A percentile compares a stretch with the other conserved stretches of the same genome.
Conservation (phyloP, 2,329 filamentous ascomycete genomes). For the Beauveria varroae region DNA sequence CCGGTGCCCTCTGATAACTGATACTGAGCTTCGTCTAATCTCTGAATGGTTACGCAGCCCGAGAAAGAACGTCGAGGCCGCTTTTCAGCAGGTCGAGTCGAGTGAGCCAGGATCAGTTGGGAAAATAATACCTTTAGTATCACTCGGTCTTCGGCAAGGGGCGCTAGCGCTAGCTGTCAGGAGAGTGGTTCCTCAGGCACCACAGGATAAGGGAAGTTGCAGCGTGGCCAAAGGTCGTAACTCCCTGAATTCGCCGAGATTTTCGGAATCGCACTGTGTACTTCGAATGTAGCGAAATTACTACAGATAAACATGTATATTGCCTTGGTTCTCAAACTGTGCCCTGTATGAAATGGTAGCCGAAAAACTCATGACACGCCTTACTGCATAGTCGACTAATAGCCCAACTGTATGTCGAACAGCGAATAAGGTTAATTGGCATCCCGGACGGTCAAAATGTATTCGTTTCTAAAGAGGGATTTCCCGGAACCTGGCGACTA, state of each 20-base stretch:
- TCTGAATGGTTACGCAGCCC: not conserved
- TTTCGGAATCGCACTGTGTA: conserved; percentile 12
- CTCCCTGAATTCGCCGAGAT: conserved; percentile 12
- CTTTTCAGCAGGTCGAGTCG: not conserved
- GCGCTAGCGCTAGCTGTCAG: not conserved
- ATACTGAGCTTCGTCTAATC: not conserved
- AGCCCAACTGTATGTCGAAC: not conserved
- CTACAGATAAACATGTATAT: not conserved
- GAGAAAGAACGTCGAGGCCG: not conserved
- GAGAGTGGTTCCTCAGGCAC: conserved; percentile 11
- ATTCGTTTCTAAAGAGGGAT: not conserved
- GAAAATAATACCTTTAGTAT: not conserved
- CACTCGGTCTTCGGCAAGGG: not conserved
- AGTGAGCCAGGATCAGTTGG: not conserved
- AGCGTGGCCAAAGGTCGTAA: conserved; percentile 4
- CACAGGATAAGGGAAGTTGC: not conserved
- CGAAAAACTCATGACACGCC: not conserved
- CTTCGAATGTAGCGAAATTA: not conserved
- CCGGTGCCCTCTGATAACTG: conserved; percentile 16
- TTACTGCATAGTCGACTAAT: not conserved
- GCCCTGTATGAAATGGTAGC: not conserved
- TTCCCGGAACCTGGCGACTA: conserved; percentile 2
- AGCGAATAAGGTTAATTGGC: not conserved
- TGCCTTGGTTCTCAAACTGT: not conserved
- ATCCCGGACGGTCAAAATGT: not conserved